Evolutionary conservation across 2,329 filamentous ascomycete species (phyloP).

Genomic region (Nigrograna mackinnonii): DNA sequence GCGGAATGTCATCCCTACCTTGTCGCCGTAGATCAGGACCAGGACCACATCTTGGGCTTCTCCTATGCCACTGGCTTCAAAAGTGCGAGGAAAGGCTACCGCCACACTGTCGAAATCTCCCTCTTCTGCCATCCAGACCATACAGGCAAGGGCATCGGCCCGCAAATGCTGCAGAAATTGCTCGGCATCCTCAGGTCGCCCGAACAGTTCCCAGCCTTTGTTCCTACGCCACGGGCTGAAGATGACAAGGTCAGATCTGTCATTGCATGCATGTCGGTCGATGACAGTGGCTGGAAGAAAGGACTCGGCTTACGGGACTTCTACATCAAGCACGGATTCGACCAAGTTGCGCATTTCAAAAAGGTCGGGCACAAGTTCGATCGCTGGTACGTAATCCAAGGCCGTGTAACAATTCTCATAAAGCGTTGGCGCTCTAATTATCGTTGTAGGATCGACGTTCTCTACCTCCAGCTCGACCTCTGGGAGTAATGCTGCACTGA

Average conservation of each 20-base stretch:
- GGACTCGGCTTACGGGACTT: slow-evolving; percentile 40
- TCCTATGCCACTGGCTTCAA: slow-evolving; percentile 41
- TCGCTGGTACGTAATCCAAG: slow-evolving; percentile 30
- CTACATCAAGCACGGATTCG: slow-evolving; percentile 44
- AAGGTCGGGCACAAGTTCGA: slow-evolving; percentile 43
- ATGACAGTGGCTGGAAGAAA: slow-evolving; percentile 32
- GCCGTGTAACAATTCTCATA: slow-evolving; percentile 4
- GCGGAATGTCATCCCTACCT: slow-evolving; percentile 39
- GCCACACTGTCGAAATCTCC: slow-evolving; percentile 44
- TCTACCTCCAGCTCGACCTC: slow-evolving; percentile 22
- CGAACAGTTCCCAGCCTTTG: slow-evolving; percentile 14
- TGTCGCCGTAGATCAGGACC: slow-evolving; percentile 32
- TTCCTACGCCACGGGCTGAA: slow-evolving; percentile 9
- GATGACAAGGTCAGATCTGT: slow-evolving; percentile 33
- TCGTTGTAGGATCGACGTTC: slow-evolving; percentile 22
- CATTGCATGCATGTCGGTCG: slow-evolving; percentile 44
- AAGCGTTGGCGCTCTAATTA: slow-evolving; percentile 9
- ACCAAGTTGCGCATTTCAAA: slow-evolving; percentile 41
- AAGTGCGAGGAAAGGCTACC: slow-evolving; percentile 40
- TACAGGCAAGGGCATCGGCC: slow-evolving; percentile 35
- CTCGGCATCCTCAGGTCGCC: slow-evolving; percentile 27
- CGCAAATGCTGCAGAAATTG: slow-evolving; percentile 31
- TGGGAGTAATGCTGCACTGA: too few species aligned
- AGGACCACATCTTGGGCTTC: slow-evolving; percentile 36
- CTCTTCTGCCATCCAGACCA: slow-evolving; percentile 44